Evolutionary conservation across 805 yeast species (phyloP), one percentile per base, ranked within the genome.

Genomic region (Ogataea trehaloabstinens): DNA sequence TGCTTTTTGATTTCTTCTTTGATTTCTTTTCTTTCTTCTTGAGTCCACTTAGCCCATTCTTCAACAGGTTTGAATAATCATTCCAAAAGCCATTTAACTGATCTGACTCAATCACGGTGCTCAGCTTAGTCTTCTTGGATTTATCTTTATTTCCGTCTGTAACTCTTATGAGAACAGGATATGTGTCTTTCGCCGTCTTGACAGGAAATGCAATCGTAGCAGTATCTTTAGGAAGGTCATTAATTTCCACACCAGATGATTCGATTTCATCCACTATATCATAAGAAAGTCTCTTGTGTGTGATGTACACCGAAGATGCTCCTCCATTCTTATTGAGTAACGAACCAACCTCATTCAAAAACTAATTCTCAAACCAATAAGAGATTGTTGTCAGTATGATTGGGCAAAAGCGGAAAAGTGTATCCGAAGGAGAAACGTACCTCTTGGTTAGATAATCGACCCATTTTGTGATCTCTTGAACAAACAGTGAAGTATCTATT

Each of bases 11-110:
- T 67, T 77, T 80, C 66, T 73, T 75, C 37, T 34, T 34, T 6
- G 27, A 6, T 70, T 79, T 80, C 70, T 86, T 87, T 43, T 85
- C 87, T 67, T 86, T 88, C 74, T 83, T 86, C 56, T 79, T 75
- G 60, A 90, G 71, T 1, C 95, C 96, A 3, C 67, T 66, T 60
- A 85, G 78, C 4, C 93, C 90, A 17, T 69, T 56, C 57, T 86
- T 89, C 40, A 89, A 69, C 0, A 75, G 75, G 30, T 77, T 78
- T 1, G 86, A 64, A 62, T 89, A 90, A 19, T 78, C 80, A 30
- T 61, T 59, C 96, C 96, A 90, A 59, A 90, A 90, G 42, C 67
- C 59, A 46, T 81, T 86, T 48, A 90, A 66, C 3, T 74, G 63
- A 1, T 69, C 74, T 1, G 80, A 67, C 19, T 74, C 74, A 5